Percentiles rank a stretch among this genome's conserved stretches.
Evolutionary conservation across 257 asterid genomes (phyloP).

Genomic region (Solanum chaucha): DNA sequence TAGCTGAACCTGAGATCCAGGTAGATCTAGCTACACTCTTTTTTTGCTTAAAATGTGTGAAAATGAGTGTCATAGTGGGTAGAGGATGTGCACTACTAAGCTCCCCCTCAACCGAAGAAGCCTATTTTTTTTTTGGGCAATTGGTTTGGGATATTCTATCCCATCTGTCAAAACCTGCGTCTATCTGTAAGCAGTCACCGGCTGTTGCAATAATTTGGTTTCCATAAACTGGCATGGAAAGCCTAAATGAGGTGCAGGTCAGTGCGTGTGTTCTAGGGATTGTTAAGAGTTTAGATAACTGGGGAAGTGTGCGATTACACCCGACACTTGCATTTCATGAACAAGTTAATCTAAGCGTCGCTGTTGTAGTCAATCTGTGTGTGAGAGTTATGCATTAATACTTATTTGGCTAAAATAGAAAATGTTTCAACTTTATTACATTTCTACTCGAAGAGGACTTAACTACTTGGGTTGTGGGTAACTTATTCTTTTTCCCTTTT

Average conservation of each 20-base stretch:
- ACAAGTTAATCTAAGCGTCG: neutral
- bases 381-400: neutral
- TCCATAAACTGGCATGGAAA: neutral
- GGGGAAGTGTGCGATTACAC: neutral
- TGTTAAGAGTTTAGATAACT: neutral
- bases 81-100: neutral
- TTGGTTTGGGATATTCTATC: neutral
- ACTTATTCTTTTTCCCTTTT: neutral
- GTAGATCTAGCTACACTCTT: conserved; percentile 17
- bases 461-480: neutral
- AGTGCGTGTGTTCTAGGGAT: neutral
- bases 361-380: neutral
- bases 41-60: neutral
- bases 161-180: neutral
- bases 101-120: neutral
- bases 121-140: neutral
- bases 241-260: neutral
- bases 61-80: neutral
- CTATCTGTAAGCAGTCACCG: neutral
- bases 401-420: neutral
- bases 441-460: neutral
- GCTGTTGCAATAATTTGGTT: neutral
- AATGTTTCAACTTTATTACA: neutral
- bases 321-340: neutral
- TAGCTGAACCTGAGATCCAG: conserved; percentile 99